Percentiles rank a stretch among this genome's conserved stretches.
Evolutionary conservation across 352 stramenopile genomes (phyloP).

Genomic region (Globisporangium heterothallicum): DNA sequence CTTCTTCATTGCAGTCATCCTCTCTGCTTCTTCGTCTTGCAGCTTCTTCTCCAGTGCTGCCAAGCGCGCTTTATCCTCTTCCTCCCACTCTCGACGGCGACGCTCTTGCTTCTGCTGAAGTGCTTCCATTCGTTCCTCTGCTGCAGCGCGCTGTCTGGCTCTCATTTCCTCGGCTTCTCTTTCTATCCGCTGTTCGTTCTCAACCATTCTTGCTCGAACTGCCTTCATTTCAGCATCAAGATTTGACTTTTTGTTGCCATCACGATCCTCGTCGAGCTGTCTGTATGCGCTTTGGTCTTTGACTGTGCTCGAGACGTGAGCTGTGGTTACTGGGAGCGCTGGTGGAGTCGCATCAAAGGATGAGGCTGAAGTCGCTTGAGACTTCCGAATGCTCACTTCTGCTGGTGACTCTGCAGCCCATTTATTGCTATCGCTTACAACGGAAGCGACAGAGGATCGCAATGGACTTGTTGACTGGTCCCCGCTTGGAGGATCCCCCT

Average conservation of each 20-base stretch:
- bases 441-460: neutral
- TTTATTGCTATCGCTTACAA: neutral
- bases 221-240: conserved; percentile 35
- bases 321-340: neutral
- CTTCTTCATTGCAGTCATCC: conserved; percentile 23
- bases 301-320: neutral
- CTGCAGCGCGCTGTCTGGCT: conserved; percentile 36
- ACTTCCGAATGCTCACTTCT: neutral
- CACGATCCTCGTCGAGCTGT: neutral
- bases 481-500: neutral
- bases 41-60: conserved; percentile 44
- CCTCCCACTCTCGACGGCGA: conserved; percentile 61
- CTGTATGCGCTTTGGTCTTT: neutral
- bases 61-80: conserved; percentile 45
- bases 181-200: conserved; percentile 34
- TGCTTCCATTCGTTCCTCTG: conserved; percentile 49
- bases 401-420: neutral
- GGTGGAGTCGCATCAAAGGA: neutral
- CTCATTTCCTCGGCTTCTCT: conserved; percentile 39
- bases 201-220: conserved; percentile 31
- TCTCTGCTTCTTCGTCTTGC: conserved; percentile 31
- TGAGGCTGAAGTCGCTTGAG: neutral
- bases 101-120: conserved; percentile 62
- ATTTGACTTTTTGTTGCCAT: neutral
- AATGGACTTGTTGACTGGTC: neutral